These are phyloP conservation scores for Boletellus ananas DNA, from an alignment of 768 basidiomycete genomes.

Conservation along the genomic window DNA sequence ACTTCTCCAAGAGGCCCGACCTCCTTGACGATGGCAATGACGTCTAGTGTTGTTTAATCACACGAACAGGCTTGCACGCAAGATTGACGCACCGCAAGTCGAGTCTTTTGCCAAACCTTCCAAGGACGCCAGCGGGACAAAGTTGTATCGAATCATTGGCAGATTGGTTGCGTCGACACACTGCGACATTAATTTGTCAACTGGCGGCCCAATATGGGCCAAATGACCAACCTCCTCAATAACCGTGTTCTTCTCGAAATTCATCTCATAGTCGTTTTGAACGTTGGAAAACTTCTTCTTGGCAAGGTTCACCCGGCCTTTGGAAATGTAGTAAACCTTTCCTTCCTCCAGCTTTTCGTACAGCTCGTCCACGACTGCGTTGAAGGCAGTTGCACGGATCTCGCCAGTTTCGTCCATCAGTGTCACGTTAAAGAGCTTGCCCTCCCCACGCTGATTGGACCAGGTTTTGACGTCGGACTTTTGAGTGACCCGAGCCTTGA, in stretches of 20 bases:
- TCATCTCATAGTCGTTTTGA: constrained; percentile 89
- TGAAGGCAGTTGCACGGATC: constrained; percentile 91
- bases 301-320: constrained; percentile 88
- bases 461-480: constrained; percentile 89
- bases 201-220: background rate
- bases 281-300: constrained; percentile 95
- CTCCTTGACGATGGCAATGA: constrained; percentile 84
- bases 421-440: constrained; percentile 89
- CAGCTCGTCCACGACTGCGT: constrained; percentile 74
- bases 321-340: constrained; percentile 89
- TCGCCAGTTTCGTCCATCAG: constrained; percentile 94
- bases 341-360: constrained; percentile 86
- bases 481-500: constrained; percentile 88
- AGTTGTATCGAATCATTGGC: constrained; percentile 82
- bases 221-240: constrained; percentile 67
- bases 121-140: constrained; percentile 62
- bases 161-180: constrained; percentile 74
- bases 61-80: background rate
- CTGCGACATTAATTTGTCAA: constrained; percentile 38
- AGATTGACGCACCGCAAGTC: constrained; percentile 62
- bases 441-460: constrained; percentile 87
- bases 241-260: constrained; percentile 78
- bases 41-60: constrained; percentile 49
- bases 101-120: constrained; percentile 70
- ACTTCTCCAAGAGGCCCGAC: constrained; percentile 65